These are phyloP conservation scores for Saccharomyces hybrid DNA, from an alignment of 1,139 yeast genomes.

Conservation along the genomic window DNA sequence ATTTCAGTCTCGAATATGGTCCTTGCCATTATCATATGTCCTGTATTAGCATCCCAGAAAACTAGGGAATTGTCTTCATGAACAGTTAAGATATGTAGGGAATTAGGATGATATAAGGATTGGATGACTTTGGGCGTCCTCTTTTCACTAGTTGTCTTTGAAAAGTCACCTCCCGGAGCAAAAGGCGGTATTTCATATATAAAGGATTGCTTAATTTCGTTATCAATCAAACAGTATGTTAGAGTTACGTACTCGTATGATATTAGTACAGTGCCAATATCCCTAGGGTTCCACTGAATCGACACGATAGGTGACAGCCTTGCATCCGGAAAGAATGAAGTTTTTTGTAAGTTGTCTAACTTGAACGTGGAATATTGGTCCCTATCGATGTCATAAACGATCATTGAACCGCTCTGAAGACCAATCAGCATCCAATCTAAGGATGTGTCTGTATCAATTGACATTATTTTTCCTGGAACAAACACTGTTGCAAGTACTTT, in stretches of 20 bases:
- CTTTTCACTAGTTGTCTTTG: constrained; percentile 11
- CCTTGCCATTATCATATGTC: constrained; percentile 66
- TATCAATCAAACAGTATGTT: constrained; percentile 57
- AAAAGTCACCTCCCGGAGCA: constrained; percentile 53
- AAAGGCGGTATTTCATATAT: constrained; percentile 53
- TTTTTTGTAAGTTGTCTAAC: constrained; percentile 65
- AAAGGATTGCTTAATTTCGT: constrained; percentile 48
- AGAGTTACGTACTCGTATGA: constrained; percentile 67
- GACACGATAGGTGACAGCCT: constrained; percentile 51
- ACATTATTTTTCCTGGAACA: constrained; percentile 59
- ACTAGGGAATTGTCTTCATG: constrained; percentile 79
- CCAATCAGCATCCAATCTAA: constrained; percentile 84
- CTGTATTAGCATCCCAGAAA: constrained; percentile 86
- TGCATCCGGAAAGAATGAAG: constrained; percentile 29
- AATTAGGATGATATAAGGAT: constrained; percentile 88
- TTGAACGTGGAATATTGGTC: constrained; percentile 58
- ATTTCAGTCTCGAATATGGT: constrained; percentile 59
- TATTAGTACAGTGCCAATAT: constrained; percentile 67
- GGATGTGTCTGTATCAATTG: constrained; percentile 73
- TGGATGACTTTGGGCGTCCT: constrained; percentile 48
- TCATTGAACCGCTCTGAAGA: constrained; percentile 61
- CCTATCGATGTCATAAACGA: constrained; percentile 80
- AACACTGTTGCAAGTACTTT: constrained; percentile 44
- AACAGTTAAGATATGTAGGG: constrained; percentile 69
- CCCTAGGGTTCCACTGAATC: constrained; percentile 81